Evolutionary conservation across 2,329 filamentous ascomycete genomes (phyloP), one percentile per base, ranked within the genome.

Genomic region (Diaporthe sp.): DNA sequence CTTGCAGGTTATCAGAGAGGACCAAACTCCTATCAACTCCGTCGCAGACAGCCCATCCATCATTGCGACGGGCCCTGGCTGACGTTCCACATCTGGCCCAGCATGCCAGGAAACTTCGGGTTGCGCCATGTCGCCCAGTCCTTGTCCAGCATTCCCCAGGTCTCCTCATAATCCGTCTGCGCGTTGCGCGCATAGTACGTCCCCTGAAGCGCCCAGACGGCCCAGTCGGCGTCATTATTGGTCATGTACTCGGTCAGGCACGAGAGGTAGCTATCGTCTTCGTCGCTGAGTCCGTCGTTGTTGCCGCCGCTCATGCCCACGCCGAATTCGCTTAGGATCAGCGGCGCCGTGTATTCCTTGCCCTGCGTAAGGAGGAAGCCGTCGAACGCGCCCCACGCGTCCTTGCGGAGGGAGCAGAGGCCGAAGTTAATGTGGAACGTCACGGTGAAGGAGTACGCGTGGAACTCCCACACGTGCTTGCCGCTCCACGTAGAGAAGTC

Each of bases 401-500:
- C 77, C 79, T 85, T 83, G 61, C 85, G 83, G 25, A 85, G 51
- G 51, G 79, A 81, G 82, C 89, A 91, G 79, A 82, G 83, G n/a
- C 81, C 83, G 42, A 85, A 82, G 39, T 82, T 76, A 75, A 85
- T 80, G 28, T 84, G 84, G 76, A 85, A 88, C 4, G 85, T 88
- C 17, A 88, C 84, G 37, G 88, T 90, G 82, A 89, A 91, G 75
- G 84, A 84, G 84, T 92, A 92, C 42, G 87, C 85, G 82, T 92
- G 90, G 79, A 89, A 87, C 82, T 92, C 90, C 89, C 89, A 92
- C 17, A 91, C 89, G 78, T 89, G 85, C 82, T 92, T 92, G 55
- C 84, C 84, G 9, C 78, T 74, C 86, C 87, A 90, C 15, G 80
- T 83, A 4, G 81, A 81, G 61, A 84, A 86, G 80, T 90, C 86